phyloP scores from a whole-genome alignment of 2,329 filamentous ascomycete genomes.

The Alternaria rosae region DNA sequence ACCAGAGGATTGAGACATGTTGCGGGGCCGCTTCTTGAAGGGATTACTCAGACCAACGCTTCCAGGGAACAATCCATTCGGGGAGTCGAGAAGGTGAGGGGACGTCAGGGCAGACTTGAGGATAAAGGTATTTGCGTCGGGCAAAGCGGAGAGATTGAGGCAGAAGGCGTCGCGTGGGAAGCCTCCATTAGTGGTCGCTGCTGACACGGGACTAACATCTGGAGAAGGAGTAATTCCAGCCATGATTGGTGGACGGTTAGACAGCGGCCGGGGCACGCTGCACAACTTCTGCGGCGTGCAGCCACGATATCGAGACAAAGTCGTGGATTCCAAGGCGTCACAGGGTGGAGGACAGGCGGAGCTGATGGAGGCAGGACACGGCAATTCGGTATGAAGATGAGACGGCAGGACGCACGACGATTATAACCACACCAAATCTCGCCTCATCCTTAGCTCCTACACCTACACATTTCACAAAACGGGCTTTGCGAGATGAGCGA shows the following conservation, averaged over 20 bases:
- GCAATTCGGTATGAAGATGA: slow-evolving; percentile 4
- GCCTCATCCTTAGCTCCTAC: slow-evolving; percentile 29
- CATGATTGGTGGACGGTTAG: slow-evolving; percentile 50
- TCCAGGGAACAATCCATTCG: slow-evolving; percentile 44
- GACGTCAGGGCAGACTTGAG: slow-evolving; percentile 50
- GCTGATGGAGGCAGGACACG: slow-evolving; percentile 2
- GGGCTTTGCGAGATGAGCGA: slow-evolving; percentile 39
- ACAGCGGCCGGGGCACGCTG: slow-evolving; percentile 37
- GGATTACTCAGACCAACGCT: slow-evolving; percentile 36
- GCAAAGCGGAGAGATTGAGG: slow-evolving; percentile 50
- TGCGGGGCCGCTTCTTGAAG: slow-evolving; percentile 51
- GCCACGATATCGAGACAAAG: slow-evolving; percentile 31
- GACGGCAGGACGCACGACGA: slow-evolving; percentile 23
- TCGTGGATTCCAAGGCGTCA: slow-evolving; percentile 15
- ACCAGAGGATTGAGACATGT: slow-evolving; percentile 53
- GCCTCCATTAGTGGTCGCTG: slow-evolving; percentile 49
- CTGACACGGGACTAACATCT: slow-evolving; percentile 54
- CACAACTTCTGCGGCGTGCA: slow-evolving; percentile 40
- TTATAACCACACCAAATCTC: slow-evolving; percentile 33
- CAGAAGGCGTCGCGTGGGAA: slow-evolving; percentile 51
- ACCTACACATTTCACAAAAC: slow-evolving; percentile 23
- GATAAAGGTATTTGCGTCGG: slow-evolving; percentile 47
- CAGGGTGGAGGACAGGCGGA: slow-evolving; percentile 2
- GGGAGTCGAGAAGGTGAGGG: slow-evolving; percentile 49
- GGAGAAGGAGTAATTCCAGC: slow-evolving; percentile 50